Evolutionary conservation across 345 rosid genomes (phyloP), one percentile per base, ranked within the genome.

Genomic region (Populus davidiana): DNA sequence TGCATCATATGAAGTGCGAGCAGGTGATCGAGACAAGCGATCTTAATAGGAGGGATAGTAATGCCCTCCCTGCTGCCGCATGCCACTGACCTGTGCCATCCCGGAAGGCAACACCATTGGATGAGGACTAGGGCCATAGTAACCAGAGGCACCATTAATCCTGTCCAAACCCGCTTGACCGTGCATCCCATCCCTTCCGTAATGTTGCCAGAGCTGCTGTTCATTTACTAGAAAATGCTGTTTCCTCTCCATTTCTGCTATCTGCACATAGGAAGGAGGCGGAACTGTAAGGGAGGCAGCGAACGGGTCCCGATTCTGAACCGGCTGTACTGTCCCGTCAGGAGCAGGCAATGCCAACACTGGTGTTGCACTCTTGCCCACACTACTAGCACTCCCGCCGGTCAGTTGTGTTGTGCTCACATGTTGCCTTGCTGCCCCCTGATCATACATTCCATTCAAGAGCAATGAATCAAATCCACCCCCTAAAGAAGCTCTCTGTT

Each of bases 201-300:
- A 81, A 9, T 81, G 81, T 52, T 77, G 69, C 84, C 81, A 81
- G 11, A 78, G 62, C 67, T 73, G 72, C 75, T 77, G 84, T 33
- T 81, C 84, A 23, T 77, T 67, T 21, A 77, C 75, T 7, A 77
- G 66, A 33, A 81, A 69, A 12, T 74, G 78, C 81, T 77, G 84
- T 73, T 77, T 81, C 78, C n/a, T 77, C 63, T 77, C 78, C 81
- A 77, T 77, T 35, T 81, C 84, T 38, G 76, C 81, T 62, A 81
- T 69, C 73, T 77, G 81, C 78, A 81, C 81, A 54, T 77, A 81
- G 33, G 84, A 77, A 36, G 84, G 84, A 20, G 84, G 81, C n/a
- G 84, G 81, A 29, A 81, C 74, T 52, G 72, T 38, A 12, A 77
- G 21, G 6, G 81, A 81, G 2, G 84, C 81, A 36, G 78, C 81